Percentiles rank a stretch among this genome's conserved stretches.
phyloP scores from a whole-genome alignment of 805 yeast genomes.

The Lipomyces starkeyi region DNA sequence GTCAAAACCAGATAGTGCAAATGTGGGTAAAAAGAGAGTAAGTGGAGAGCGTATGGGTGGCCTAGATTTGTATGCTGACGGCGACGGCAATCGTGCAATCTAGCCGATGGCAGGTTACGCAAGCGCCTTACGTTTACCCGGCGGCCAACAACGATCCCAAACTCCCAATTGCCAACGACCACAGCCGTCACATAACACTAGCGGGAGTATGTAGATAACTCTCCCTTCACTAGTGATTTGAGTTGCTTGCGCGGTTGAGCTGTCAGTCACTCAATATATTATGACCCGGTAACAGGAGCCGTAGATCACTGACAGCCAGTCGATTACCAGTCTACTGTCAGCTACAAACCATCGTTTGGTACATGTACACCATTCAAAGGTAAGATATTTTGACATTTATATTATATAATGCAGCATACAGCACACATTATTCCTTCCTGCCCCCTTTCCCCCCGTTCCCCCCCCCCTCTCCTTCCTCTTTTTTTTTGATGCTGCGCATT shows the following conservation, averaged over 20 bases:
- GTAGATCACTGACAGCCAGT: background rate
- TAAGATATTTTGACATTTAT: background rate
- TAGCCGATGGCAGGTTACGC: conserved; percentile 3
- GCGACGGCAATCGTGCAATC: background rate
- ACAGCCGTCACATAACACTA: too few relatives aligned
- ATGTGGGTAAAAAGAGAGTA: background rate
- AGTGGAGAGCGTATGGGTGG: background rate
- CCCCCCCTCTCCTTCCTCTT: too few relatives aligned
- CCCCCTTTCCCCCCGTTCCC: too few relatives aligned
- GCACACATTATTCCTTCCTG: too few relatives aligned
- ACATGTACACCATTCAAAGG: too few relatives aligned
- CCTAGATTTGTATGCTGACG: background rate
- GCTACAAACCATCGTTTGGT: too few relatives aligned
- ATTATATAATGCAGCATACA: background rate
- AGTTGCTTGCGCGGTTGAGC: too few relatives aligned
- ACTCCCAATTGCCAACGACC: background rate
- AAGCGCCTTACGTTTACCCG: conserved; percentile 7
- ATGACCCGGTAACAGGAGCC: too few relatives aligned
- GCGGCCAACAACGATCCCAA: background rate
- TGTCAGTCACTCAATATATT: background rate
- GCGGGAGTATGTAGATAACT: background rate
- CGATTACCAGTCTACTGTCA: background rate
- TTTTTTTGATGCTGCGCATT: background rate
- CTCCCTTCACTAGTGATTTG: background rate
- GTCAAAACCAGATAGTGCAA: background rate